A percentile compares a stretch with the other conserved stretches of the same genome.
Evolutionary conservation across 148 eudicot species (phyloP).

Genomic region (Fagopyrum homotropicum): DNA sequence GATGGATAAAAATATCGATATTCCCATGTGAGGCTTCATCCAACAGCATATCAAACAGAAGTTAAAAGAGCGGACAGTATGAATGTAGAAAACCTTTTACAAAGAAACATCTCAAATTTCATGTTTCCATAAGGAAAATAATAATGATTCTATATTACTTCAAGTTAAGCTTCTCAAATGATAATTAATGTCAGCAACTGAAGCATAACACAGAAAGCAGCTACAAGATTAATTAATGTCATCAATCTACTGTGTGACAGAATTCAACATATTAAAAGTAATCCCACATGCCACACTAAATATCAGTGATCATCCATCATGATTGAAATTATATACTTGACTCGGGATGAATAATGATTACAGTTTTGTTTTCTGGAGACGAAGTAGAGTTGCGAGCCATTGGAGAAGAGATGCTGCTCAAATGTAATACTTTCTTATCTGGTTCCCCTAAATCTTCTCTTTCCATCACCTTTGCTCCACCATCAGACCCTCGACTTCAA

Average conservation of each 20-base stretch:
- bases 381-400: constrained; percentile 71
- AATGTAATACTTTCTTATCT: constrained; percentile 56
- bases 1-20: background rate
- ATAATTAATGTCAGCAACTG: background rate
- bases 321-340: background rate
- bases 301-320: background rate
- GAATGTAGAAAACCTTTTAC: background rate
- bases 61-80: background rate
- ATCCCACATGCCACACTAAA: background rate
- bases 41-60: background rate
- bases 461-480: constrained; percentile 47
- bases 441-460: constrained; percentile 48
- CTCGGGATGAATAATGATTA: constrained; percentile 11
- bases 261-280: background rate
- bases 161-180: background rate
- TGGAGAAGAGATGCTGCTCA: constrained; percentile 28
- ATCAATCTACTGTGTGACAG: background rate
- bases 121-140: background rate
- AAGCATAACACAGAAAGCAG: background rate
- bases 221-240: background rate
- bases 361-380: constrained; percentile 55
- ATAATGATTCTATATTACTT: background rate
- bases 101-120: background rate
- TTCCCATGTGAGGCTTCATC: background rate
- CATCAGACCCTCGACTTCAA: constrained; percentile 4